Evolutionary conservation across 192 early-diverging fungal genomes (phyloP).

Genomic region (Helicostylum pulchrum): DNA sequence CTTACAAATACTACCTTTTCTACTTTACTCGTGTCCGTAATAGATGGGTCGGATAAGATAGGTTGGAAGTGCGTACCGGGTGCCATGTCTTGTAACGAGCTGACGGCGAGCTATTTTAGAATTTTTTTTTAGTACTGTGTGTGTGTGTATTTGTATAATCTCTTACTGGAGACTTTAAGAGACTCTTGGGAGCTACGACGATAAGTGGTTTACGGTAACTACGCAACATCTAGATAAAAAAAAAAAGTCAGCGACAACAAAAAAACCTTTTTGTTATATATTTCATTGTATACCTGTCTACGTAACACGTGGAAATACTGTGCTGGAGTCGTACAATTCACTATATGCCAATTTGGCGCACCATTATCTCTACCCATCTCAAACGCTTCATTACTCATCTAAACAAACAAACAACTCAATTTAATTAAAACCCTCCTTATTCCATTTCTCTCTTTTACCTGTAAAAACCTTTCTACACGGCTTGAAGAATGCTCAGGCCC

Average conservation of each 20-base stretch:
- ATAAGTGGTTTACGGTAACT: slow-evolving; percentile 94
- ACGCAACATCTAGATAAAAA: slow-evolving; percentile 59
- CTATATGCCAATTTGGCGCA: slow-evolving; percentile 93
- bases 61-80: slow-evolving; percentile 84
- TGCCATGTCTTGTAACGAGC: slow-evolving; percentile 76
- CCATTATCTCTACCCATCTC: slow-evolving; percentile 50
- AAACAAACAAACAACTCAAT: neutral
- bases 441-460: slow-evolving; percentile 41
- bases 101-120: slow-evolving; percentile 43
- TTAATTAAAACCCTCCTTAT: too few species aligned
- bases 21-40: slow-evolving; percentile 39
- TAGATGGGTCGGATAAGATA: slow-evolving; percentile 63
- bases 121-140: neutral
- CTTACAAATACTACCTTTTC: slow-evolving; percentile 82
- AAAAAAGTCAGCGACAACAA: neutral
- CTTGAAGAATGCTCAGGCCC: slow-evolving; percentile 93
- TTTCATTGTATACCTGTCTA: slow-evolving; percentile 62
- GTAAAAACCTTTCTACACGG: slow-evolving; percentile 93
- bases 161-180: slow-evolving; percentile 59
- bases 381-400: slow-evolving; percentile 78
- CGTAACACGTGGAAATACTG: slow-evolving; percentile 97
- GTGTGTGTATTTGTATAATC: neutral
- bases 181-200: slow-evolving; percentile 71
- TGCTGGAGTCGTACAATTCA: slow-evolving; percentile 88
- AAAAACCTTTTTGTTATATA: slow-evolving; percentile 1